phyloP scores from a whole-genome alignment of 2,329 filamentous ascomycete species.

The Cryphonectria radicalis region DNA sequence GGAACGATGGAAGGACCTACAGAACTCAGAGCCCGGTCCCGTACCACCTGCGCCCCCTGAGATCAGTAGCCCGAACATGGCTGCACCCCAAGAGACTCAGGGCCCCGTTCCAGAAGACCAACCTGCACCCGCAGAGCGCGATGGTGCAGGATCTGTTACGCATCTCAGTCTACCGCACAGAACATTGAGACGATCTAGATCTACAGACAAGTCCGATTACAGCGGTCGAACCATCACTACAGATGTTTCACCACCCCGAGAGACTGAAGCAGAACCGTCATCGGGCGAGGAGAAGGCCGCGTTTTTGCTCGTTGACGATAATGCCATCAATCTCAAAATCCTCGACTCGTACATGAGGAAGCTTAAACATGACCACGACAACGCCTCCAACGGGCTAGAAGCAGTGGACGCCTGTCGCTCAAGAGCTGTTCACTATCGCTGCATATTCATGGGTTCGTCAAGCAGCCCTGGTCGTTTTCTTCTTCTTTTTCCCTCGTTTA shows the following conservation, averaged over 20 bases:
- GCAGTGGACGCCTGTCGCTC: constrained; percentile 49
- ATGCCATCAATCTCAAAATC: constrained; percentile 46
- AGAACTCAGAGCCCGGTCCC: background rate
- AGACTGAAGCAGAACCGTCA: too few relatives aligned
- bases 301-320: constrained; percentile 47
- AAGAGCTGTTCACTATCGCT: constrained; percentile 41
- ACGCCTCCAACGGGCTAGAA: constrained; percentile 52
- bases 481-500: background rate
- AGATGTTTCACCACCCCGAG: background rate
- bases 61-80: background rate
- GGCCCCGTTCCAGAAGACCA: background rate
- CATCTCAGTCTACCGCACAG: background rate
- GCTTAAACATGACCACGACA: constrained; percentile 44
- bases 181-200: background rate
- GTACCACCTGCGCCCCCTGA: background rate
- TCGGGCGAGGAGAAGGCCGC: background rate
- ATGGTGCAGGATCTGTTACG: background rate
- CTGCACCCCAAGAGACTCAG: background rate
- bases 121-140: background rate
- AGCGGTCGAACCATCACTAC: background rate
- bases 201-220: background rate
- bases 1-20: background rate
- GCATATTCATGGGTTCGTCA: constrained; percentile 52
- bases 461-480: too few relatives aligned
- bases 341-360: constrained; percentile 44